Base-by-base conservation (phyloP, 2,329 filamentous ascomycete genomes). In the Verticillium nubilum region DNA sequence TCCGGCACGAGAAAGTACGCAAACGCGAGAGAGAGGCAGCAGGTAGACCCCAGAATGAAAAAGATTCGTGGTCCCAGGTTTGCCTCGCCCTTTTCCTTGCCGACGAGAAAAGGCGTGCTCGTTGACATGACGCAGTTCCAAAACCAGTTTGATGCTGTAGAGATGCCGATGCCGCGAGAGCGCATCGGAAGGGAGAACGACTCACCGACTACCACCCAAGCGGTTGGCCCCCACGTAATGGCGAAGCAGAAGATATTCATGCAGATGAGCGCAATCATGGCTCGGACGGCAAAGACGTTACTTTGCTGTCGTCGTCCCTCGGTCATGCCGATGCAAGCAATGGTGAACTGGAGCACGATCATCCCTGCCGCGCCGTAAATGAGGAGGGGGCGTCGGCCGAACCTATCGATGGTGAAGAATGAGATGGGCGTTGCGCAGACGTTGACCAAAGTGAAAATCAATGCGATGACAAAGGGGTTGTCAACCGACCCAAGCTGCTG, bases 181-280 rank as follows among this genome's bases (percentile, higher is more conserved):
- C 89, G 86, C 71, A 92, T 91, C 31, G 86, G 87, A 9, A 92
- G 82, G 59, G 89, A 88, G 81, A 87, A 92, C 70, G 88, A 85
- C 76, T 92, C 89, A 68, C 89, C 89, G 66, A 91, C 88, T 59
- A 91, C 80, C 52, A 84, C 82, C 86, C 86, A 89, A 19, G 85
- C 78, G 12, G 70, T 84, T 1, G 89, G 89, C 50, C 89, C 89
- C 89, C 89, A 92, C 57, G 88, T 91, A 23, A 80, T 81, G 57
- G 89, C 89, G 73, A 92, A 92, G 83, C 88, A 90, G 78, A 89
- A 86, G 75, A 92, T 91, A 80, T 89, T 89, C 76, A 92, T 83
- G 76, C 85, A 88, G 70, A 90, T 91, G 77, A 91, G 90, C 58
- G 87, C 84, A 65, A 92, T 89, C 76, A 89, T 83, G 42, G 42